Conservation (phyloP, 371 early-diverging fungal genomes). For the Mycotypha africana region DNA sequence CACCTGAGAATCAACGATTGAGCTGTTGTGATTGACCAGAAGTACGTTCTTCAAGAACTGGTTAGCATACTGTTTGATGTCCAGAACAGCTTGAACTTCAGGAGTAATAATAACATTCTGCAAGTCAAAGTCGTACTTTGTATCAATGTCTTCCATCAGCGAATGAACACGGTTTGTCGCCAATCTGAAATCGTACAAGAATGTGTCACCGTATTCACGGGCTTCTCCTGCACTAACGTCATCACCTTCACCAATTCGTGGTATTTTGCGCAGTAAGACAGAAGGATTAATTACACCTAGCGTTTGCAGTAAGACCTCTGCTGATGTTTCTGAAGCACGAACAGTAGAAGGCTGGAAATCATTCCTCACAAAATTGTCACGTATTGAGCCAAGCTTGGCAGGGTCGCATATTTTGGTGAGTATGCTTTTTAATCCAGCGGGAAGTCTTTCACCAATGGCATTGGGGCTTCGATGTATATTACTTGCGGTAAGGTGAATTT, state of each 20-base stretch:
- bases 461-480: neutral
- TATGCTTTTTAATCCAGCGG: conserved; percentile 33
- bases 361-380: conserved; percentile 24
- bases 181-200: conserved; percentile 29
- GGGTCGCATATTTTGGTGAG: conserved; percentile 33
- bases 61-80: conserved; percentile 13
- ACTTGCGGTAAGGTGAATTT: conserved; percentile 35
- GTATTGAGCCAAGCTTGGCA: conserved; percentile 19
- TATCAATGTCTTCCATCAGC: conserved; percentile 8
- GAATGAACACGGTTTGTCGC: conserved; percentile 21
- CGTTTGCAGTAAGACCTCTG: conserved; percentile 8
- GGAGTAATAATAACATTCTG: conserved; percentile 15
- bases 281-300: conserved; percentile 7
- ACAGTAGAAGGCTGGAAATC: conserved; percentile 15
- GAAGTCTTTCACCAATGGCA: conserved; percentile 17
- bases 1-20: conserved; percentile 32
- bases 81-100: conserved; percentile 18
- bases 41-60: conserved; percentile 17
- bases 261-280: conserved; percentile 4
- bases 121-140: conserved; percentile 2
- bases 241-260: conserved; percentile 20
- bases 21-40: conserved; percentile 30
- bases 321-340: conserved; percentile 5
- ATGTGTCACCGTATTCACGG: conserved; percentile 36
- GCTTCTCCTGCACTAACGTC: conserved; percentile 24